Conservation (phyloP, 768 basidiomycete species). For the Collybia mongolica region DNA sequence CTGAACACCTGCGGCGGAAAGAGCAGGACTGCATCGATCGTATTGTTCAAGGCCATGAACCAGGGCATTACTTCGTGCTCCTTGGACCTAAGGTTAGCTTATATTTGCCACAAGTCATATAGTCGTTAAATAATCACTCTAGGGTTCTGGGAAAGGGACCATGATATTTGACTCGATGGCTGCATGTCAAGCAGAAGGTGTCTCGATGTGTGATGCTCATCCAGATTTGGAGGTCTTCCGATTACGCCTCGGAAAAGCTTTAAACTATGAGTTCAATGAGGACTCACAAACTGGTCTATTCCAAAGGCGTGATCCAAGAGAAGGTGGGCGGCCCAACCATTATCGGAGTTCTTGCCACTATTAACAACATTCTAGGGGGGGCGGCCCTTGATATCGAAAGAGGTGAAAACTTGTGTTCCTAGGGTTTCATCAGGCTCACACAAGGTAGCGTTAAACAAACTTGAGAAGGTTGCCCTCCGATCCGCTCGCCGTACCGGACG, state of each 20-base stretch:
- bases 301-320: conserved; percentile 79
- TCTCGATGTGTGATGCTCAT: conserved; percentile 80
- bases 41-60: conserved; percentile 73
- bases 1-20: conserved; percentile 62
- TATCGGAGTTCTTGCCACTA: neutral
- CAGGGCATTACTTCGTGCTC: conserved; percentile 73
- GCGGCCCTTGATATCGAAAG: conserved; percentile 81
- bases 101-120: conserved; percentile 1
- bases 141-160: conserved; percentile 83
- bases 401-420: conserved; percentile 37
- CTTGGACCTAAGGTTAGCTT: conserved; percentile 69
- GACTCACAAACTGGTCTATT: conserved; percentile 81
- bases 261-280: conserved; percentile 86
- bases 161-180: conserved; percentile 86
- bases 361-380: conserved; percentile 49
- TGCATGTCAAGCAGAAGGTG: conserved; percentile 63
- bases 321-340: conserved; percentile 42
- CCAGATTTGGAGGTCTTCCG: conserved; percentile 87
- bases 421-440: neutral
- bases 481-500: conserved; percentile 53
- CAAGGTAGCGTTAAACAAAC: conserved; percentile 69
- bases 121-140: conserved; percentile 8
- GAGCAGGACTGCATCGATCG: conserved; percentile 77
- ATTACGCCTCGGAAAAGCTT: conserved; percentile 78
- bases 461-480: conserved; percentile 81